Base-by-base conservation (phyloP, 2,329 filamentous ascomycete species). In the Meredithiella fracta region DNA sequence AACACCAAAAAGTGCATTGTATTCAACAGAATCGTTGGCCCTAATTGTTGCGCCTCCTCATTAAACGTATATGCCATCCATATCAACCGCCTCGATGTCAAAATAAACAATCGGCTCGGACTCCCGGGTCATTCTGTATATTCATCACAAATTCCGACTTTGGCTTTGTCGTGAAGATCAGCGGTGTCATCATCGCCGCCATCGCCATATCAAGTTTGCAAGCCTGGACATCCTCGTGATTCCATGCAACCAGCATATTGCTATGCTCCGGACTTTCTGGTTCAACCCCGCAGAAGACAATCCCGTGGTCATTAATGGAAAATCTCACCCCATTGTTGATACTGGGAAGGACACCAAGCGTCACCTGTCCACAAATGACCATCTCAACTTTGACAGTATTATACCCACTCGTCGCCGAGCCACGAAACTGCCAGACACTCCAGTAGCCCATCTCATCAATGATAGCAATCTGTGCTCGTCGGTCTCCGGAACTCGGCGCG, bases 371-470 rank as follows among this genome's bases (percentile, higher is more conserved):
- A 54, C 68, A 69, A 53, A 66, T 65, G 17, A 56, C 63, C 34
- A 69, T 63, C 6, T 64, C 64, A 17, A 67, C 63, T 9, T 62
- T 68, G 31, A 68, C 61, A 7, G 62, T 66, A 29, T 64, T 68
- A 20, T 67, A 65, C 22, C 66, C 63, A 9, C 65, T 63, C 17
- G 67, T 60, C 58, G 65, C 63, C 59, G 63, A 70, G 55, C 68
- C 70, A 11, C 62, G 61, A 23, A 84, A 68, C 59, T 84, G 73
- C 80, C 82, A 87, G 3, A 87, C 66, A 47, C 71, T 80, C 85
- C 85, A 90, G 57, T 70, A 71, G 1, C 83, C 84, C 34, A 68
- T 68, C 53, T 78, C 72, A 62, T 89, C 82, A 17, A 89, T 70
- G 25, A 88, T 70, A 15, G 74, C 81, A 54, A 89, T 67, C 62